phyloP scores from a whole-genome alignment of 2,329 filamentous ascomycete species.

The Trichophyton benhamiae region DNA sequence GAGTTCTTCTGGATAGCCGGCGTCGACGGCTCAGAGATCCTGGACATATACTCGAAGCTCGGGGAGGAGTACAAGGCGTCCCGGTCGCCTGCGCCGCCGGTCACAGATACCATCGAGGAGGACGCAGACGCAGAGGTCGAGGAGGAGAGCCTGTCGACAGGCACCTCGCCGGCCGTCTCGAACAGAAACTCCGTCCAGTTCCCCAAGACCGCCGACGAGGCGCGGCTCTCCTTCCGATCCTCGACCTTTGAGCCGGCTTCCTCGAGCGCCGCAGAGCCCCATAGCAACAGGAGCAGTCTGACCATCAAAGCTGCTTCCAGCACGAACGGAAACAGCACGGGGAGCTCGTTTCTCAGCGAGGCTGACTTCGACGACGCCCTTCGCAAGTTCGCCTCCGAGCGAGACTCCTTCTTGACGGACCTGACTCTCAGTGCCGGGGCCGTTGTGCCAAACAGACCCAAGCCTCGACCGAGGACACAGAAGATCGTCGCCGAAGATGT shows the following conservation, averaged over 20 bases:
- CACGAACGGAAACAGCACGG: slow-evolving; percentile 19
- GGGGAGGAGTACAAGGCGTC: slow-evolving; percentile 33
- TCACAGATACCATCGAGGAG: slow-evolving; percentile 50
- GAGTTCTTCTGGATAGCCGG: slow-evolving; percentile 55
- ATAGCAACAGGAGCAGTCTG: slow-evolving; percentile 52
- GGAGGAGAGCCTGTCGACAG: slow-evolving; percentile 16
- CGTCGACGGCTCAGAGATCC: slow-evolving; percentile 36
- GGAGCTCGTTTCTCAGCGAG: slow-evolving; percentile 42
- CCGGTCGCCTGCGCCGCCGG: slow-evolving; percentile 24
- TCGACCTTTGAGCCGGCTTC: slow-evolving; percentile 28
- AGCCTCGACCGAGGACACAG: slow-evolving; percentile 68
- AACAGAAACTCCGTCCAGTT: slow-evolving; percentile 31
- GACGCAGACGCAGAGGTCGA: slow-evolving; percentile 46
- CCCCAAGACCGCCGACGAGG: slow-evolving; percentile 24
- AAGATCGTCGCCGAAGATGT: slow-evolving; percentile 66
- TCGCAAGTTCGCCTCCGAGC: slow-evolving; percentile 87
- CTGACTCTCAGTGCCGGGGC: slow-evolving; percentile 75
- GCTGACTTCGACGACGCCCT: slow-evolving; percentile 91
- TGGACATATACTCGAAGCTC: slow-evolving; percentile 32
- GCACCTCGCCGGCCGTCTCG: slow-evolving; percentile 32
- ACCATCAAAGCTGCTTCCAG: slow-evolving; percentile 42
- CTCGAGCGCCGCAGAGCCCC: slow-evolving; percentile 31
- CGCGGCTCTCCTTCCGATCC: slow-evolving; percentile 38
- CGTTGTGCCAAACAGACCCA: slow-evolving; percentile 46
- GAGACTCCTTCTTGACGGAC: slow-evolving; percentile 87